phyloP scores from a whole-genome alignment of 805 yeast species.

The Blastobotrys terrestris region DNA sequence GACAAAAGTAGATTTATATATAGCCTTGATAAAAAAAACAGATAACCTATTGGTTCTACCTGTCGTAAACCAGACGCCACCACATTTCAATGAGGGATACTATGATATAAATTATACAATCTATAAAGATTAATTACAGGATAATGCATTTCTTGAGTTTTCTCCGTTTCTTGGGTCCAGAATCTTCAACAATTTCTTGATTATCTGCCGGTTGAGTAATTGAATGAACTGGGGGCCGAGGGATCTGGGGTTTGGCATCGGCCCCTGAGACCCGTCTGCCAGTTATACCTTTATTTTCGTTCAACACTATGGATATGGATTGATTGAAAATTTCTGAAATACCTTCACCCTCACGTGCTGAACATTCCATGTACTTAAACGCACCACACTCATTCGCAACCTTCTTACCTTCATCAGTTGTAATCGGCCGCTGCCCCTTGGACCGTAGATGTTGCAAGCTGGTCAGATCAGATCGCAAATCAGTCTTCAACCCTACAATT shows the following conservation, averaged over 20 bases:
- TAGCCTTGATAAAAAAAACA: too few relatives aligned
- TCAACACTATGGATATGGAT: conserved; percentile 39
- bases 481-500: conserved; percentile 79
- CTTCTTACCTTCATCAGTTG: conserved; percentile 41
- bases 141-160: conserved; percentile 10
- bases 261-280: not conserved
- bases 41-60: too few relatives aligned
- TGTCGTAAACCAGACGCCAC: too few relatives aligned
- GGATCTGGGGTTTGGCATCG: not conserved
- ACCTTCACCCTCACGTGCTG: conserved; percentile 64
- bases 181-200: not conserved
- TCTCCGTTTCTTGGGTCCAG: conserved; percentile 5
- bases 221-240: not conserved
- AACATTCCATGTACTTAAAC: conserved; percentile 67
- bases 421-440: conserved; percentile 24
- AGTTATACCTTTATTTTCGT: conserved; percentile 5
- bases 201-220: not conserved
- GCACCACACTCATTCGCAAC: conserved; percentile 61
- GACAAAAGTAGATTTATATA: too few relatives aligned
- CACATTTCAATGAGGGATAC: not conserved
- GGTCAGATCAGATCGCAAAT: conserved; percentile 36
- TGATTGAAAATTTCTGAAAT: conserved; percentile 61
- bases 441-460: conserved; percentile 19
- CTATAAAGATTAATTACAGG: conserved; percentile 4
- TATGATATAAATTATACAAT: conserved; percentile 1